These are phyloP conservation scores for Meredithiella fracta DNA, from an alignment of 2,329 filamentous ascomycete genomes.

Conservation along the genomic window DNA sequence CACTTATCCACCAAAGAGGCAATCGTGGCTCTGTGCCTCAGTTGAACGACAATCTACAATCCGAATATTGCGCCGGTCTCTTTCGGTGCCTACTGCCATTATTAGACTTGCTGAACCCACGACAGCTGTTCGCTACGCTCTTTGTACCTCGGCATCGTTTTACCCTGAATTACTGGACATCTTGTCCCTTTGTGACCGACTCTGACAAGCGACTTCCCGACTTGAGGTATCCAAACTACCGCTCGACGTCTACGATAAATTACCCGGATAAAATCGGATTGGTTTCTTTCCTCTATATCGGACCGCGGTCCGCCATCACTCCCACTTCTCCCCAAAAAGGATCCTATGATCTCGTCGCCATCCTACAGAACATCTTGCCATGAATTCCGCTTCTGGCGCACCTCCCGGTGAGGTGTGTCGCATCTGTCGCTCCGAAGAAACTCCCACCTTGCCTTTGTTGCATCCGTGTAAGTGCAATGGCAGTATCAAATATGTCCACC, in stretches of 20 bases:
- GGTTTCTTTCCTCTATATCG: neutral
- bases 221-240: neutral
- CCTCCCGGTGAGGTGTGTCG: conserved; percentile 69
- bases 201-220: neutral
- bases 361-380: neutral
- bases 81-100: neutral
- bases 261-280: neutral
- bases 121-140: too few species aligned
- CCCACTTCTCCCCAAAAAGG: neutral
- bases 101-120: too few species aligned
- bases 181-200: too few species aligned
- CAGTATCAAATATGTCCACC: conserved; percentile 96
- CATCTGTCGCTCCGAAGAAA: conserved; percentile 85
- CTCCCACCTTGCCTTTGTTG: conserved; percentile 70
- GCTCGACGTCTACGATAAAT: too few species aligned
- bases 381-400: neutral
- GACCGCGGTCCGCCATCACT: neutral
- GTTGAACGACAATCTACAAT: too few species aligned
- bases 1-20: neutral
- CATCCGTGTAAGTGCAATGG: conserved; percentile 98
- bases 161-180: too few species aligned
- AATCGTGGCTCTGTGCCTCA: neutral
- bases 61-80: neutral
- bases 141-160: too few species aligned
- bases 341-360: neutral